Percentiles rank a stretch among this genome's conserved stretches.
phyloP scores from a whole-genome alignment of 257 asterid genomes.

The Gardenia jasminoides region DNA sequence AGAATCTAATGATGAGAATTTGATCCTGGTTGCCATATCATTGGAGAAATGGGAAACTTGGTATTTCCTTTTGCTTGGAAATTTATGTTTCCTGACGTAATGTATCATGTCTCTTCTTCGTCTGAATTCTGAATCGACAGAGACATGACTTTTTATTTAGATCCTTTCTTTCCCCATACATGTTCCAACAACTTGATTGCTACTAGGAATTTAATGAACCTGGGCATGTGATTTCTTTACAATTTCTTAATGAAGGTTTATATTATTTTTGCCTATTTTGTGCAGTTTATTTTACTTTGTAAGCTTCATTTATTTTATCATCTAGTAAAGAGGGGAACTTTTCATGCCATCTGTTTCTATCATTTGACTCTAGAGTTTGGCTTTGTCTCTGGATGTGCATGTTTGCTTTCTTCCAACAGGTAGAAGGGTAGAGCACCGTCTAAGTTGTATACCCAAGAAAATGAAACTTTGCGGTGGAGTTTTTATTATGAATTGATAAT shows the following conservation, averaged over 20 bases:
- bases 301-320: not conserved
- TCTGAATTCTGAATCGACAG: not conserved
- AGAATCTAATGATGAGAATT: not conserved
- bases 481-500: not conserved
- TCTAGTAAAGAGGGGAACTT: not conserved
- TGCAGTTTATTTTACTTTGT: not conserved
- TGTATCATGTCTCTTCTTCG: not conserved
- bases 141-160: not conserved
- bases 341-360: not conserved
- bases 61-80: not conserved
- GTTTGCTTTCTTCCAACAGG: not conserved
- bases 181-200: not conserved
- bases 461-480: not conserved
- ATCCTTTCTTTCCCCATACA: not conserved
- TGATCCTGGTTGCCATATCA: not conserved
- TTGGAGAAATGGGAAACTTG: not conserved
- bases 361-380: not conserved
- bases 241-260: not conserved
- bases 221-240: not conserved
- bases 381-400: not conserved
- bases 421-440: not conserved
- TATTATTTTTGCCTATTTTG: not conserved
- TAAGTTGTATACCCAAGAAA: not conserved
- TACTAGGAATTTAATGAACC: not conserved
- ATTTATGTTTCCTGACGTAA: not conserved